Evolutionary conservation across 2,329 filamentous ascomycete species (phyloP).

Genomic region (Berkeleyomyces basicola): DNA sequence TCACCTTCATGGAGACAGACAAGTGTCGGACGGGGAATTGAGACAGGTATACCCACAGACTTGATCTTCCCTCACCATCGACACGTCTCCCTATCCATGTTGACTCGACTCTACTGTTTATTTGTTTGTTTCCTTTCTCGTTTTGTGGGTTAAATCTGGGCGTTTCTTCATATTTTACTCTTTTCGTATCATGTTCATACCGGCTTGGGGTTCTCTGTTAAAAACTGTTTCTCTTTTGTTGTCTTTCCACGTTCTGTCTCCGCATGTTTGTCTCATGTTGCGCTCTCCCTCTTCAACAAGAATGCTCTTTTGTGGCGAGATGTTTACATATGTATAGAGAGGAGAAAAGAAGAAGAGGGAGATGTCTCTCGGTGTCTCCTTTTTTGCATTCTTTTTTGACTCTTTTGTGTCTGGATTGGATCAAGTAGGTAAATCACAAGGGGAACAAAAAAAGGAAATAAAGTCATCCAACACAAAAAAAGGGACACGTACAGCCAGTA

Average conservation of each 20-base stretch:
- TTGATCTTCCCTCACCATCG: not conserved
- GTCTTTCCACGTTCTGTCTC: not conserved
- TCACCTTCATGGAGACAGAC: not conserved
- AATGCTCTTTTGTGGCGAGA: not conserved
- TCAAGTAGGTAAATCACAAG: not conserved
- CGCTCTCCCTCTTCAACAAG: too few relatives aligned
- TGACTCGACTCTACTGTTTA: not conserved
- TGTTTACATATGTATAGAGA: not conserved
- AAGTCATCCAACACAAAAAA: not conserved
- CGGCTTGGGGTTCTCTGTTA: constrained; percentile 12
- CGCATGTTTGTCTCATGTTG: too few relatives aligned
- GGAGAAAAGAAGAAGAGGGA: not conserved
- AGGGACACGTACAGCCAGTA: not conserved
- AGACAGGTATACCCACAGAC: not conserved
- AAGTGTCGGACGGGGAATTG: not conserved
- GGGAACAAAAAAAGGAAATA: not conserved
- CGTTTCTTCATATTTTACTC: not conserved
- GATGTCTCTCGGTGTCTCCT: not conserved
- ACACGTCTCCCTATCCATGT: constrained; percentile 1
- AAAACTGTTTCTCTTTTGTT: not conserved
- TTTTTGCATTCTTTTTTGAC: not conserved
- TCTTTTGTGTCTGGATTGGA: not conserved
- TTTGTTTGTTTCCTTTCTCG: constrained; percentile 6
- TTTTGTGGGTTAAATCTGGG: constrained; percentile 7
- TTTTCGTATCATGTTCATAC: constrained; percentile 4